Evolutionary conservation across 495 filamentous ascomycete genomes (phyloP).

Genomic region (Penicillium maclennaniae): DNA sequence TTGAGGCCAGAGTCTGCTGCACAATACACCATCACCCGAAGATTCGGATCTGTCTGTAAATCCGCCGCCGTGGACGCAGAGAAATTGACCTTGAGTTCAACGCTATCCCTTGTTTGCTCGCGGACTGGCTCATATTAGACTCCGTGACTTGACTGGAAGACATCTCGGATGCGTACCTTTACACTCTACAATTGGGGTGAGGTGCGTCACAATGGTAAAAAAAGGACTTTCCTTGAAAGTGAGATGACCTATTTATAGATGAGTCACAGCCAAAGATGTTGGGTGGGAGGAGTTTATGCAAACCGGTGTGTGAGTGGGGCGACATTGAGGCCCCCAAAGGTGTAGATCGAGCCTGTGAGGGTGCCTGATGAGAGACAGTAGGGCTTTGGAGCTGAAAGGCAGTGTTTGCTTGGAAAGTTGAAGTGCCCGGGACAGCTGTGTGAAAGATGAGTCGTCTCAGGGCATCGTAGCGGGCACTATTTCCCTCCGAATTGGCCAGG

Average conservation of each 20-base stretch:
- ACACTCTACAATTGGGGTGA: slow-evolving; percentile 61
- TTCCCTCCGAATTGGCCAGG: slow-evolving; percentile 28
- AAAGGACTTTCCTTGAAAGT: slow-evolving; percentile 77
- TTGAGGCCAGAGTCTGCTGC: slow-evolving; percentile 54
- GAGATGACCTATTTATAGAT: slow-evolving; percentile 30
- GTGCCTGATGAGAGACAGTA: slow-evolving; percentile 18
- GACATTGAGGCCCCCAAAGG: slow-evolving; percentile 28
- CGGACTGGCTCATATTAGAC: slow-evolving; percentile 36
- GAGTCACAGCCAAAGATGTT: slow-evolving; percentile 7
- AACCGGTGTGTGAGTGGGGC: slow-evolving; percentile 34
- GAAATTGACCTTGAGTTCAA: slow-evolving; percentile 52
- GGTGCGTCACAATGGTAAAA: slow-evolving; percentile 56
- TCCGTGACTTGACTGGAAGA: not conserved
- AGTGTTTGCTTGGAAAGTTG: slow-evolving; percentile 20
- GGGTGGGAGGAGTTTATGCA: slow-evolving; percentile 1
- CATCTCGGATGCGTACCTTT: slow-evolving; percentile 51
- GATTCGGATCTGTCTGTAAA: slow-evolving; percentile 49
- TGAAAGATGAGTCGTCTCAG: slow-evolving; percentile 31
- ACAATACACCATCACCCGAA: slow-evolving; percentile 79
- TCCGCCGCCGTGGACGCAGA: slow-evolving; percentile 42
- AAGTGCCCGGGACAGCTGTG: slow-evolving; percentile 28
- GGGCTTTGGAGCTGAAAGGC: slow-evolving; percentile 26
- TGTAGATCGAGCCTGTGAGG: slow-evolving; percentile 28
- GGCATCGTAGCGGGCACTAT: slow-evolving; percentile 30
- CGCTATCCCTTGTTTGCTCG: slow-evolving; percentile 50